These are phyloP conservation scores for Chimonanthus praecox DNA, from an alignment of 164 flowering plant species.

Conservation along the genomic window DNA sequence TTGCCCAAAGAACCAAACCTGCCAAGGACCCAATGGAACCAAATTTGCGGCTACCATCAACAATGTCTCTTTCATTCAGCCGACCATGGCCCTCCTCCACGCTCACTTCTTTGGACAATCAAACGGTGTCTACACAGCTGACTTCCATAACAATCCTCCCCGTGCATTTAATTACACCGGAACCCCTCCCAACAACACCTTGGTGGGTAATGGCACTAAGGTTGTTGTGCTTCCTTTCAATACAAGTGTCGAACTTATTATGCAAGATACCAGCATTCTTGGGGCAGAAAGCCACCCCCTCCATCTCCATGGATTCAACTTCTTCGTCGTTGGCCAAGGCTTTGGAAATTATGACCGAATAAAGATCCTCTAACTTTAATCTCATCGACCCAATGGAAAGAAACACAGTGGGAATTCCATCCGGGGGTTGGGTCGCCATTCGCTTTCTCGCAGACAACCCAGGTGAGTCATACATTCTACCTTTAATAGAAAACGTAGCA, in stretches of 20 bases:
- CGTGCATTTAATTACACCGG: slow-evolving; percentile 53
- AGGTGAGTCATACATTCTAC: slow-evolving; percentile 20
- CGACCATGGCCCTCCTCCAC: slow-evolving; percentile 43
- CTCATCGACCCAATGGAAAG: slow-evolving; percentile 56
- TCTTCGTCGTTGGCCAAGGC: slow-evolving; percentile 62
- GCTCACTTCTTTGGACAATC: slow-evolving; percentile 36
- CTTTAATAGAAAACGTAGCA: too few relatives aligned
- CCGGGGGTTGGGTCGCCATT: slow-evolving; percentile 66
- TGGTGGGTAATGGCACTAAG: slow-evolving; percentile 41
- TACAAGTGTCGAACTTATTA: slow-evolving; percentile 51
- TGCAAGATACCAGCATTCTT: slow-evolving; percentile 59
- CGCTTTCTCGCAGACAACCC: slow-evolving; percentile 66
- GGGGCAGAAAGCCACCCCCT: slow-evolving; percentile 67
- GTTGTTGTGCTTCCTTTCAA: slow-evolving; percentile 45
- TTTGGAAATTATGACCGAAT: slow-evolving; percentile 50
- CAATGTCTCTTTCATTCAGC: slow-evolving; percentile 43
- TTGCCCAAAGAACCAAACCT: slow-evolving; percentile 47
- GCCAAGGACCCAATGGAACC: slow-evolving; percentile 54
- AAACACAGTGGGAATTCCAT: slow-evolving; percentile 55
- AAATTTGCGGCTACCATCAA: slow-evolving; percentile 49
- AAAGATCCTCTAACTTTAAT: slow-evolving; percentile 46
- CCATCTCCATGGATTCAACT: slow-evolving; percentile 61
- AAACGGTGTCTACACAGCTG: slow-evolving; percentile 32
- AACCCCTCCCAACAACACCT: slow-evolving; percentile 44
- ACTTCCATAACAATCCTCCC: slow-evolving; percentile 41